A percentile compares a stretch with the other conserved stretches of the same genome.
Conservation (phyloP, 106 monocot species). For the Dendrobium chrysotoxum region DNA sequence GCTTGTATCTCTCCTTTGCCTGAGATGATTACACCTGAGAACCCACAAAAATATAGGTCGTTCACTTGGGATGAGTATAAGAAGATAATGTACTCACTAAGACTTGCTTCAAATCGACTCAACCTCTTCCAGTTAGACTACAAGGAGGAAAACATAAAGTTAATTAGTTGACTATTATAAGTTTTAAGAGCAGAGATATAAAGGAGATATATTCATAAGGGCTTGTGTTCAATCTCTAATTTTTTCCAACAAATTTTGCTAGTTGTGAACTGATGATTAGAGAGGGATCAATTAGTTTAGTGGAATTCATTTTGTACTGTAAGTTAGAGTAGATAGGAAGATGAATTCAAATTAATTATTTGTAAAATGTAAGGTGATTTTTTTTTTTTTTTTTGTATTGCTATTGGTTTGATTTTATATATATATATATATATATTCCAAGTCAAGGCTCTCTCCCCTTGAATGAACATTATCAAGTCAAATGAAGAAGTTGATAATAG, state of each 20-base stretch:
- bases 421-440: too few relatives aligned
- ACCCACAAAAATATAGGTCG: constrained; percentile 38
- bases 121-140: constrained; percentile 30
- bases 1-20: constrained; percentile 41
- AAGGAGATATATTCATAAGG: not conserved
- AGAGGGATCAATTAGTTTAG: not conserved
- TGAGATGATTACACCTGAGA: constrained; percentile 30
- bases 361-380: not conserved
- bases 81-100: constrained; percentile 69
- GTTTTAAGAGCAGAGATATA: not conserved
- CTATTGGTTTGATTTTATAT: not conserved
- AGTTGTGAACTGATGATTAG: not conserved
- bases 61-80: constrained; percentile 95
- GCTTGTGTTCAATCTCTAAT: not conserved
- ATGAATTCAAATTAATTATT: not conserved
- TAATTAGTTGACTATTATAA: not conserved
- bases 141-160: not conserved
- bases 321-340: not conserved
- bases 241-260: not conserved
- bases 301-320: not conserved
- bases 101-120: constrained; percentile 57
- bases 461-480: too few relatives aligned
- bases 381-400: not conserved
- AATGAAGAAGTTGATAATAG: too few relatives aligned
- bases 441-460: too few relatives aligned